Percentiles rank a stretch among this genome's conserved stretches.
phyloP scores from a whole-genome alignment of 805 yeast species.

The Pichia cabralensis region DNA sequence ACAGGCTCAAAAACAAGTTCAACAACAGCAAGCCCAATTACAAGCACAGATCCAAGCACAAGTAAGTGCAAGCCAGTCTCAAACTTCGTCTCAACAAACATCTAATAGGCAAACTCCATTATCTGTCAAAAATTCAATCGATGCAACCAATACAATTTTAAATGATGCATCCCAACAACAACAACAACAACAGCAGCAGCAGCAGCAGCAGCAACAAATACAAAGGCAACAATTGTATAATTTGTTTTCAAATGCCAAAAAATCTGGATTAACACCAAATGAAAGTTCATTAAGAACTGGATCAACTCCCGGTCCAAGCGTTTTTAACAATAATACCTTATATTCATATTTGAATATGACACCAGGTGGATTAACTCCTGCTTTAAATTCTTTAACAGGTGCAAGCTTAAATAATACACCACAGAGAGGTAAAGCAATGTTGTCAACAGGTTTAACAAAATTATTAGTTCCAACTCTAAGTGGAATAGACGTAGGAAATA shows the following conservation, averaged over 20 bases:
- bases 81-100: neutral
- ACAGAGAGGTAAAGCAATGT: neutral
- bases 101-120: neutral
- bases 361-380: conserved; percentile 18
- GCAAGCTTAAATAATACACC: neutral
- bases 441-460: conserved; percentile 4
- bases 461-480: conserved; percentile 3
- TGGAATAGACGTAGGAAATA: neutral
- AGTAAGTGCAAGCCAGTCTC: neutral
- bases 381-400: neutral
- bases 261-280: conserved; percentile 66
- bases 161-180: conserved; percentile 4
- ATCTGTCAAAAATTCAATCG: conserved; percentile 5
- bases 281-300: conserved; percentile 68
- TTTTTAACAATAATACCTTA: conserved; percentile 13
- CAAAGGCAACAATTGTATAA: conserved; percentile 16
- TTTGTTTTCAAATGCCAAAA: conserved; percentile 22
- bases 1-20: conserved; percentile 1
- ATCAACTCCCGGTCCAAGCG: conserved; percentile 52
- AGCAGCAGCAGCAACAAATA: conserved; percentile 12
- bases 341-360: conserved; percentile 17
- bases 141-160: conserved; percentile 16
- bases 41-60: conserved; percentile 2
- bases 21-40: neutral
- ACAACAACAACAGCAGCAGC: conserved; percentile 1